phyloP scores from a whole-genome alignment of 2,329 filamentous ascomycete species.

The Cordyceps militaris region DNA sequence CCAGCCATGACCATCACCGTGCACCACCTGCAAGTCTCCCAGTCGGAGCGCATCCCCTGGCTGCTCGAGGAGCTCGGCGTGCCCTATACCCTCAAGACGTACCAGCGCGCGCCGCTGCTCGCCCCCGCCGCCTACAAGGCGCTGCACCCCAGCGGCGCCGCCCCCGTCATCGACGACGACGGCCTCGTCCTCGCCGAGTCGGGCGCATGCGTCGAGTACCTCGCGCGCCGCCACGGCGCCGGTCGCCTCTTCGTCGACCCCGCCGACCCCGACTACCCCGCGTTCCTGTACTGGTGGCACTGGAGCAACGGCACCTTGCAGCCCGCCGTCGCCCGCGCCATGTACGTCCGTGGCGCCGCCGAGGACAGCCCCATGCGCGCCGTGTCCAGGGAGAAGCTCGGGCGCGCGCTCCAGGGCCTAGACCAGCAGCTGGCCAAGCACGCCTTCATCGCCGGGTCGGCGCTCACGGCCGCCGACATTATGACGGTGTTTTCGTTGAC shows the following conservation, averaged over 20 bases:
- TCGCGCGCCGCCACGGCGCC: slow-evolving; percentile 44
- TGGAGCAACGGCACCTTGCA: slow-evolving; percentile 43
- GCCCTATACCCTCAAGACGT: slow-evolving; percentile 18
- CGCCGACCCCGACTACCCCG: slow-evolving; percentile 42
- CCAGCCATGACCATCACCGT: slow-evolving; percentile 27
- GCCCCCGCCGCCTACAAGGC: slow-evolving; percentile 33
- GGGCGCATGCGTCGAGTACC: slow-evolving; percentile 55
- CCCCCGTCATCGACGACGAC: slow-evolving; percentile 49
- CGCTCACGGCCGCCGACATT: slow-evolving; percentile 59
- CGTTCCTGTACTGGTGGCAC: slow-evolving; percentile 61
- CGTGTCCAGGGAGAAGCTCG: slow-evolving; percentile 27
- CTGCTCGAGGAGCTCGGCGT: slow-evolving; percentile 58
- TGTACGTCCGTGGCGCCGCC: slow-evolving; percentile 24
- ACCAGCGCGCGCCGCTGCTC: slow-evolving; percentile 27
- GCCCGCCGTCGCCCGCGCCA: slow-evolving; percentile 29
- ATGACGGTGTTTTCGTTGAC: slow-evolving; percentile 56
- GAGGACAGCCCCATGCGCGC: slow-evolving; percentile 22
- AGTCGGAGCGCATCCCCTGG: slow-evolving; percentile 59
- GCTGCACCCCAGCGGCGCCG: slow-evolving; percentile 44
- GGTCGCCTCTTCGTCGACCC: slow-evolving; percentile 42
- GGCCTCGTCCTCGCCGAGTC: slow-evolving; percentile 51
- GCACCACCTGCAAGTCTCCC: slow-evolving; percentile 50
- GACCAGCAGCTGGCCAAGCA: slow-evolving; percentile 39
- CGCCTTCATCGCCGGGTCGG: slow-evolving; percentile 51
- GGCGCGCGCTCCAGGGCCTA: slow-evolving; percentile 26